Percentiles rank a stretch among this genome's conserved stretches.
These are phyloP conservation scores for Deakozyma indianensis DNA, from an alignment of 805 yeast species.

Conservation along the genomic window DNA sequence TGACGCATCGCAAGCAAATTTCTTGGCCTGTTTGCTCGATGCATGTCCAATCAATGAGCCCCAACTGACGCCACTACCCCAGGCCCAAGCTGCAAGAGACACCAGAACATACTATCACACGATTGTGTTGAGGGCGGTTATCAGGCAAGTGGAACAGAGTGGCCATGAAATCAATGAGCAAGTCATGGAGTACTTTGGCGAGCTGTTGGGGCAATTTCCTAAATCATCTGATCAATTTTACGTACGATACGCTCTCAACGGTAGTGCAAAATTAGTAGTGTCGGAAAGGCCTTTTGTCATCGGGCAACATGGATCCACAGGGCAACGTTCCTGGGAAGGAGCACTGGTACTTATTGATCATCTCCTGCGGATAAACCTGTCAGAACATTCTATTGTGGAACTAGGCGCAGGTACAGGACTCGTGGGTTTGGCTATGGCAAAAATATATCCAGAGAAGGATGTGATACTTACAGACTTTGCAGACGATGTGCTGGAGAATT, in stretches of 20 bases:
- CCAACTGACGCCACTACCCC: background rate
- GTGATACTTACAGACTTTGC: slow-evolving; percentile 59
- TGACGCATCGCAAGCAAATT: background rate
- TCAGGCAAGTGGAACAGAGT: slow-evolving; percentile 5
- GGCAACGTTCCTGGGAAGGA: slow-evolving; percentile 90
- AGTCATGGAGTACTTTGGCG: background rate
- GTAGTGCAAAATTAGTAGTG: background rate
- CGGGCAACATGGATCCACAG: slow-evolving; percentile 56
- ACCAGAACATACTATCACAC: slow-evolving; percentile 5
- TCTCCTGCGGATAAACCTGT: slow-evolving; percentile 17
- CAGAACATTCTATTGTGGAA: slow-evolving; percentile 38
- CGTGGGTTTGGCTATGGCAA: slow-evolving; percentile 33
- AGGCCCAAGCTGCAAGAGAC: background rate
- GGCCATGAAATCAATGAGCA: background rate
- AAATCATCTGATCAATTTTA: background rate
- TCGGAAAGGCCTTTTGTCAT: slow-evolving; percentile 15
- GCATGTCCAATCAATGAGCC: background rate
- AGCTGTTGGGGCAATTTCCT: background rate
- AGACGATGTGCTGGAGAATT: slow-evolving; percentile 33
- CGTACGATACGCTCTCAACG: background rate
- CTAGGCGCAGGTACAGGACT: slow-evolving; percentile 88
- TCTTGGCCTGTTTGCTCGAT: background rate
- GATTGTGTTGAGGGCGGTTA: slow-evolving; percentile 6
- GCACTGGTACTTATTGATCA: slow-evolving; percentile 51
- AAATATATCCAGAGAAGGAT: slow-evolving; percentile 11